A percentile compares a stretch with the other conserved stretches of the same genome.
Conservation (phyloP, 1,284 basidiomycete species). For the Cryptococcus sp. region DNA sequence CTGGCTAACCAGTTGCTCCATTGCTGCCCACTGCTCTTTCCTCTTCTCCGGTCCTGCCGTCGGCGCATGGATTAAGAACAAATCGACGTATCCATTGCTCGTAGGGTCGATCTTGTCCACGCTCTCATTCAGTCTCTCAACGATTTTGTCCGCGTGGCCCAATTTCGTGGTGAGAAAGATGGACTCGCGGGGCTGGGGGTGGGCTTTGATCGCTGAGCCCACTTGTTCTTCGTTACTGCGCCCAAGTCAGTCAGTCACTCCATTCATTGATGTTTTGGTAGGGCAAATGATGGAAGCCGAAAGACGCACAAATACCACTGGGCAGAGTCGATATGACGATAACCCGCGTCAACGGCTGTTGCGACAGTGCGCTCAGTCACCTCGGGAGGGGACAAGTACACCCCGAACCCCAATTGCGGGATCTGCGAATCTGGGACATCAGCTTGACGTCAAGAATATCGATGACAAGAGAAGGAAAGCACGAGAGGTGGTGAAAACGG, state of each 20-base stretch:
- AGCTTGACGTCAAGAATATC: no score
- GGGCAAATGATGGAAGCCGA: constrained; percentile 59
- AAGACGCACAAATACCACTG: constrained; percentile 42
- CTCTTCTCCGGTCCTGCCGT: constrained; percentile 35
- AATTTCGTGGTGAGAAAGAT: constrained; percentile 62
- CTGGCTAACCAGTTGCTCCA: constrained; percentile 53
- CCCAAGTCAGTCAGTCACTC: background rate
- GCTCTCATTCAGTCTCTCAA: constrained; percentile 62
- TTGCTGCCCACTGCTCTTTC: constrained; percentile 28
- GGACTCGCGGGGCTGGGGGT: constrained; percentile 36
- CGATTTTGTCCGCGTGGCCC: constrained; percentile 60
- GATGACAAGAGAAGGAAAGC: background rate
- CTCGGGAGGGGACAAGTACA: constrained; percentile 68
- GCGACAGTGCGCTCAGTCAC: constrained; percentile 60
- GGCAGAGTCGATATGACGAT: constrained; percentile 54
- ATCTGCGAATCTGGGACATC: constrained; percentile 49
- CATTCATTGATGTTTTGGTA: background rate
- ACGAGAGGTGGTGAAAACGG: constrained; percentile 6
- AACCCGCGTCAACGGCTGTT: constrained; percentile 70
- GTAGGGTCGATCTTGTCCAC: constrained; percentile 59
- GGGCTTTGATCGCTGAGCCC: constrained; percentile 24
- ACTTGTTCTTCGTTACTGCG: constrained; percentile 32
- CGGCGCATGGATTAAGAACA: constrained; percentile 68
- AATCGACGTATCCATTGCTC: constrained; percentile 62
- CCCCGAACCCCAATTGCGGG: constrained; percentile 75